These are phyloP conservation scores for Intubia oerlemansii DNA, from an alignment of 2,329 filamentous ascomycete genomes.

Conservation along the genomic window DNA sequence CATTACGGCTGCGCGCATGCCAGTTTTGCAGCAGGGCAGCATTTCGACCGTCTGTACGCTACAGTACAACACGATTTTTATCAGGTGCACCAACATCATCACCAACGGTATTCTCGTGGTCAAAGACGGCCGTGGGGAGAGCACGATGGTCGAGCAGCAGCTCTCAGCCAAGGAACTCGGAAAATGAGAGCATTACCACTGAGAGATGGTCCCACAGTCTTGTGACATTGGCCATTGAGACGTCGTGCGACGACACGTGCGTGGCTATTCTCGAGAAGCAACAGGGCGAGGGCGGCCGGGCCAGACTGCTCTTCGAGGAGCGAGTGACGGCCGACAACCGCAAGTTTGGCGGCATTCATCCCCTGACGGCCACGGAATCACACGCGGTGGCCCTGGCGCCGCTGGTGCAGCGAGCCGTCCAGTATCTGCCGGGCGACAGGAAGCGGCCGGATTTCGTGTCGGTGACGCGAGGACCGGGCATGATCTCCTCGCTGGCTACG, in stretches of 20 bases:
- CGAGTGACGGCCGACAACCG: slow-evolving; percentile 67
- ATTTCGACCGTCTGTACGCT: too few relatives aligned
- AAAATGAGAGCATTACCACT: too few relatives aligned
- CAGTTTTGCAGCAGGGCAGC: too few relatives aligned
- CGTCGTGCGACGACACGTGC: slow-evolving; percentile 82
- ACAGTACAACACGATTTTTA: too few relatives aligned
- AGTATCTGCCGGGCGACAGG: slow-evolving; percentile 19
- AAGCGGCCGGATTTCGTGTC: slow-evolving; percentile 47
- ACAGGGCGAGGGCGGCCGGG: slow-evolving; percentile 16
- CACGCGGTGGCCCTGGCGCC: slow-evolving; percentile 51
- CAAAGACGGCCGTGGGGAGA: too few relatives aligned
- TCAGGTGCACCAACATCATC: too few relatives aligned
- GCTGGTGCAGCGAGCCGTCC: slow-evolving; percentile 44
- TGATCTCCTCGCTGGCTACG: slow-evolving; percentile 55
- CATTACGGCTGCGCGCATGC: too few relatives aligned
- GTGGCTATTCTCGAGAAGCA: slow-evolving; percentile 62
- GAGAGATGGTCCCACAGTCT: too few relatives aligned
- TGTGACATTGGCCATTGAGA: slow-evolving; percentile 54
- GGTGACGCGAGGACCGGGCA: slow-evolving; percentile 78
- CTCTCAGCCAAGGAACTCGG: too few relatives aligned
- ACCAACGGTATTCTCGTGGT: too few relatives aligned
- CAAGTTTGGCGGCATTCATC: slow-evolving; percentile 58
- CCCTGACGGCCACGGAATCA: slow-evolving; percentile 49
- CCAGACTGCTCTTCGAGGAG: slow-evolving; percentile 53
- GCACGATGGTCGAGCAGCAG: too few relatives aligned